Evolutionary conservation across 768 basidiomycete genomes (phyloP).

Genomic region (Leccinum disarticulatum): DNA sequence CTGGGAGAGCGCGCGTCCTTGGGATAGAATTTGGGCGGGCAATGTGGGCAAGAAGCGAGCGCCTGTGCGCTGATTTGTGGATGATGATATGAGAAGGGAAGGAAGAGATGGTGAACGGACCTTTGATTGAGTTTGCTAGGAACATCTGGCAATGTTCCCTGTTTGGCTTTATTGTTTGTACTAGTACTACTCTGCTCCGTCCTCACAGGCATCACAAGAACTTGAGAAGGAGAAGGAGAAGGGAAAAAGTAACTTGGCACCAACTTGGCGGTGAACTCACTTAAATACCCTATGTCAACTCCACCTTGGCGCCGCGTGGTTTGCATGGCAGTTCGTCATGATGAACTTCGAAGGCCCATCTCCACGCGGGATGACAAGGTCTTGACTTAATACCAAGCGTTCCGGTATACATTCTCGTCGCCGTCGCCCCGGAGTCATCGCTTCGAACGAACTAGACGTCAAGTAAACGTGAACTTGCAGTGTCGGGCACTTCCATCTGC

Average conservation of each 20-base stretch:
- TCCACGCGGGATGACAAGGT: not conserved
- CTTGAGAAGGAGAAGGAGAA: not conserved
- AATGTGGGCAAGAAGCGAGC: not conserved
- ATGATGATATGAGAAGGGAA: not conserved
- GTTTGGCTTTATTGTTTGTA: conserved; percentile 31
- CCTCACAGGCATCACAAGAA: not conserved
- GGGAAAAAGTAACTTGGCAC: not conserved
- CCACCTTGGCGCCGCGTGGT: conserved; percentile 25
- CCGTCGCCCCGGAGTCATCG: not conserved
- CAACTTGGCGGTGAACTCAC: not conserved
- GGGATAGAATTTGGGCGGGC: not conserved
- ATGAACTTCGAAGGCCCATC: no score
- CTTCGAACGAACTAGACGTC: no score
- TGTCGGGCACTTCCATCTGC: conserved; percentile 1
- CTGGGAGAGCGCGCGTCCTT: not conserved
- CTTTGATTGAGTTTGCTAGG: conserved; percentile 11
- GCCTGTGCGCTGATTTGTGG: conserved; percentile 1
- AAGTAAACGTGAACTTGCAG: no score
- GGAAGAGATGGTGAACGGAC: conserved; percentile 12
- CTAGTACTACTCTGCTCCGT: conserved; percentile 7
- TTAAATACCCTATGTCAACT: conserved; percentile 2
- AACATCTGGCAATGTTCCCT: conserved; percentile 21
- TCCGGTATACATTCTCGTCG: not conserved
- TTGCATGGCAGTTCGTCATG: not conserved
- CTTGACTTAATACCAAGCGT: not conserved